Conservation (phyloP, 2,329 filamentous ascomycete species). For the Sphaerulina vaccinii region DNA sequence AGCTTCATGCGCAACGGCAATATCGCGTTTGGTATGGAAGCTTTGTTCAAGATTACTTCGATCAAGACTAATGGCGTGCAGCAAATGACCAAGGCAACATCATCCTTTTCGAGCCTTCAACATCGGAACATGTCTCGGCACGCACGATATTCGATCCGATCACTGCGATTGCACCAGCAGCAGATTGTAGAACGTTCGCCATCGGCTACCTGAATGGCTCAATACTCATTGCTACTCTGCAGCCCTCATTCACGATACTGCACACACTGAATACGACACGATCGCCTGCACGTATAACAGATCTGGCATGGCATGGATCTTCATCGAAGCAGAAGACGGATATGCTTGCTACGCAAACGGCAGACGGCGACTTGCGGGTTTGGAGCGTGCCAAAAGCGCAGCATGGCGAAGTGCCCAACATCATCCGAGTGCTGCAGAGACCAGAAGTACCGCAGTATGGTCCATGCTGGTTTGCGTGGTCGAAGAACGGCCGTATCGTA, state of each 20-base stretch:
- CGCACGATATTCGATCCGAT: constrained; percentile 93
- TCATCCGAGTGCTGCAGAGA: constrained; percentile 82
- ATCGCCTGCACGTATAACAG: constrained; percentile 81
- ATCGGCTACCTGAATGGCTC: constrained; percentile 97
- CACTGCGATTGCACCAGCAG: constrained; percentile 83
- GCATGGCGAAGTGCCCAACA: constrained; percentile 70
- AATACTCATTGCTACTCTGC: constrained; percentile 81
- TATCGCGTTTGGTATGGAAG: constrained; percentile 80
- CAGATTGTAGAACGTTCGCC: constrained; percentile 91
- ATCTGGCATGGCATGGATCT: constrained; percentile 91
- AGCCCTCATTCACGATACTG: constrained; percentile 89
- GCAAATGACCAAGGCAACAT: constrained; percentile 91
- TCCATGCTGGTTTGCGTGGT: constrained; percentile 97
- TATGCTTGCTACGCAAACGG: constrained; percentile 91
- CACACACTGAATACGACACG: constrained; percentile 86
- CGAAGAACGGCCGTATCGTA: constrained; percentile 93
- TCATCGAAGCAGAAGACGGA: constrained; percentile 95
- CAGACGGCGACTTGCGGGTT: constrained; percentile 87
- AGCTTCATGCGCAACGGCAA: constrained; percentile 97
- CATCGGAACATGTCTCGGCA: constrained; percentile 86
- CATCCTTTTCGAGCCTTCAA: constrained; percentile 89
- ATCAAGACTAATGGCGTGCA: constrained; percentile 40
- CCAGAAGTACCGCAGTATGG: constrained; percentile 71
- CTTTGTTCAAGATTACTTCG: neutral
- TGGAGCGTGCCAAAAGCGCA: constrained; percentile 91